Percentiles rank a stretch among this genome's conserved stretches.
Evolutionary conservation across 768 basidiomycete genomes (phyloP).

Genomic region (Tricholoma furcatifolium): DNA sequence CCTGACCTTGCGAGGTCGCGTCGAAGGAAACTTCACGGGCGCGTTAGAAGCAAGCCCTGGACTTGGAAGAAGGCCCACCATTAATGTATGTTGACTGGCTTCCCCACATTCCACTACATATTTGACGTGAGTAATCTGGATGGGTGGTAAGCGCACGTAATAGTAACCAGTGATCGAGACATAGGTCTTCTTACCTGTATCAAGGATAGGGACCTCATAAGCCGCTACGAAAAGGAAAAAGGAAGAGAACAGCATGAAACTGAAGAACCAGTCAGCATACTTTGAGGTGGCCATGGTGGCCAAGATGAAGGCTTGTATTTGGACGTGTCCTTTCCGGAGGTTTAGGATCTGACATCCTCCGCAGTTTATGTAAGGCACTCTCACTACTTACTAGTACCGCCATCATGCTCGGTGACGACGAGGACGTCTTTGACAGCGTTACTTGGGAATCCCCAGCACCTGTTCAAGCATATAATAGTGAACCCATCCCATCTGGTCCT

Average conservation of each 20-base stretch:
- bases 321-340: slow-evolving; percentile 33
- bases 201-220: slow-evolving; percentile 65
- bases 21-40: slow-evolving; percentile 70
- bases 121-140: slow-evolving; percentile 78
- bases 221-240: slow-evolving; percentile 38
- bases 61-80: slow-evolving; percentile 43
- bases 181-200: slow-evolving; percentile 46
- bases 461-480: slow-evolving; percentile 48
- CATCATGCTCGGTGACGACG: slow-evolving; percentile 79
- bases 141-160: slow-evolving; percentile 1
- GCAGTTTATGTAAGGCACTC: slow-evolving; percentile 14
- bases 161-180: slow-evolving; percentile 3
- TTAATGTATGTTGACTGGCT: slow-evolving; percentile 78
- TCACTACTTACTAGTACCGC: slow-evolving; percentile 1
- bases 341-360: slow-evolving; percentile 16
- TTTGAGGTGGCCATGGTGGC: slow-evolving; percentile 20
- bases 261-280: slow-evolving; percentile 12
- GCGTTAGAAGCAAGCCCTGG: slow-evolving; percentile 4
- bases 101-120: slow-evolving; percentile 96
- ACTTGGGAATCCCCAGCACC: slow-evolving; percentile 80
- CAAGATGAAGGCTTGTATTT: slow-evolving; percentile 23
- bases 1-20: slow-evolving; percentile 72
- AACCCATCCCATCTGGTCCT: slow-evolving; percentile 51
- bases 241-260: slow-evolving; percentile 26
- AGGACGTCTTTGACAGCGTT: slow-evolving; percentile 89